Evolutionary conservation across 345 rosid genomes (phyloP), one percentile per base, ranked within the genome.

Genomic region (Orychophragmus violaceus): DNA sequence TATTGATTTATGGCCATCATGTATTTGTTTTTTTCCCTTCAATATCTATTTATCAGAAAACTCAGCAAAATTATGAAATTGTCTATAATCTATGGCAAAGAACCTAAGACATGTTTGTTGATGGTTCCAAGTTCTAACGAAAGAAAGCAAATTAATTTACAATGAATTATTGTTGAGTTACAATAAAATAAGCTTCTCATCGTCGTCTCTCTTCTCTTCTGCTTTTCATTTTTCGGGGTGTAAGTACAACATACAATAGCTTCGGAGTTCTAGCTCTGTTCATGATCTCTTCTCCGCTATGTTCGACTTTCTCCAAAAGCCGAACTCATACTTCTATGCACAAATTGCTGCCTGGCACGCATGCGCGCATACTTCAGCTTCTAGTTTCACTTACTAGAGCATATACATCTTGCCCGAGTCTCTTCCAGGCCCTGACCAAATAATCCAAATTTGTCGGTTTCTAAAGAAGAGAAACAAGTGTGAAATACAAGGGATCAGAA

Each of bases 331-430:
- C 66, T 59, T 59, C 62, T 73, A 59, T 73, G 77, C 77, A 73
- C 50, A 66, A 30, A 42, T 66, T 41, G 49, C 12, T 53, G 21
- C 45, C 48, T 41, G 19, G 62, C 68, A 22, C 62, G 30, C 41
- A 49, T 21, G 7, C 33, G 5, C 6, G 19, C 52, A 7, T 37
- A 63, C 70, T 35, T 3, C 7, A 13, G 27, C 1, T 51, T 51
- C 58, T 59, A 73, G 72, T 30, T 72, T 72, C 39, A 72, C 2
- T 66, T 48, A 72, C 48, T 32, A 25, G 72, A 73, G 55, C 97
- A 91, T 19, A 76, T 79, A 74, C 97, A 91, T 66, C 75, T 84
- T 14, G 83, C 87, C 1, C 89, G 89, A 56, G 12, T 69, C 23
- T 82, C 85, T 27, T 79, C 63, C 3, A 90, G 82, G 70, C 23